Evolutionary conservation across 495 filamentous ascomycete genomes (phyloP).

Genomic region (Aspergillus nanangensis): DNA sequence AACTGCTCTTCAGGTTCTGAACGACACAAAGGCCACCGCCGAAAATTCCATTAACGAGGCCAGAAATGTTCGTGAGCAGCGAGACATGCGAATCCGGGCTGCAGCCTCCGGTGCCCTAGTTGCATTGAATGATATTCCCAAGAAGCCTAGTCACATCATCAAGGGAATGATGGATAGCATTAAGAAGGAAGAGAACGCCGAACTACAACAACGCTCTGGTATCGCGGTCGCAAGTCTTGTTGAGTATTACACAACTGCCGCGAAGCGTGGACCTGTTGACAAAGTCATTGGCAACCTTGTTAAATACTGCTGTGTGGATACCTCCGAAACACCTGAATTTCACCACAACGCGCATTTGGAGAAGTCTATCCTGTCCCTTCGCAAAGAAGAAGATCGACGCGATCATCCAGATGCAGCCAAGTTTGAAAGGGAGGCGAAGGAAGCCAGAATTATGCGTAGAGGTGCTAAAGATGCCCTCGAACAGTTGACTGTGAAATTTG

Average conservation of each 20-base stretch:
- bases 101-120: conserved; percentile 85
- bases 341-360: conserved; percentile 68
- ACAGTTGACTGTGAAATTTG: conserved; percentile 76
- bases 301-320: conserved; percentile 95
- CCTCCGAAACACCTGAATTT: conserved; percentile 95
- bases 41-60: conserved; percentile 72
- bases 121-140: conserved; percentile 78
- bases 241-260: conserved; percentile 71
- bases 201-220: conserved; percentile 85
- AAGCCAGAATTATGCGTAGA: conserved; percentile 80
- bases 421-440: conserved; percentile 80
- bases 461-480: conserved; percentile 95
- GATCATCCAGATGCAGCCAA: conserved; percentile 86
- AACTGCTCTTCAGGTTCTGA: conserved; percentile 67
- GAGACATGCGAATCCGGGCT: conserved; percentile 82
- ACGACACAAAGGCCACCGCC: conserved; percentile 66
- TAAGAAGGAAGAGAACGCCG: conserved; percentile 87
- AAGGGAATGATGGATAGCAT: conserved; percentile 97
- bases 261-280: conserved; percentile 76
- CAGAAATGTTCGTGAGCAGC: conserved; percentile 67
- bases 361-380: conserved; percentile 78
- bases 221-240: conserved; percentile 77
- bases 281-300: conserved; percentile 92
- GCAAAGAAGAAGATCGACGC: conserved; percentile 93
- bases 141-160: conserved; percentile 85